These are phyloP conservation scores for Plenodomus tracheiphilus DNA, from an alignment of 2,329 filamentous ascomycete genomes.

Conservation along the genomic window DNA sequence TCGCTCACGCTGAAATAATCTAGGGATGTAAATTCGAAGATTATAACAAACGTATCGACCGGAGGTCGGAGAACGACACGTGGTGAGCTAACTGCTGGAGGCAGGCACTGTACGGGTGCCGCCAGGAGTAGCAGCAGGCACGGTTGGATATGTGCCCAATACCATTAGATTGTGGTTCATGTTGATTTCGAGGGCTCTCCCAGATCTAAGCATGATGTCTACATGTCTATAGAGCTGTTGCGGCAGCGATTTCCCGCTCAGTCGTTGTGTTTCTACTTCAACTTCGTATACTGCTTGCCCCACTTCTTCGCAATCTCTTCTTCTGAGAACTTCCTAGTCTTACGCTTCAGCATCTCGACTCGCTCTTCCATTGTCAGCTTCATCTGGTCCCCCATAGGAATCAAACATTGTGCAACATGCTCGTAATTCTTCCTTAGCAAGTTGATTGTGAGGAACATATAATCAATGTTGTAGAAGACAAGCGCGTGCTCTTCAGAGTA, in stretches of 20 bases:
- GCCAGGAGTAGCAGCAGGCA: too few relatives aligned
- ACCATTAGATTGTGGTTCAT: too few relatives aligned
- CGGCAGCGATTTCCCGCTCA: too few relatives aligned
- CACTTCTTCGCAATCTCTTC: slow-evolving; percentile 67
- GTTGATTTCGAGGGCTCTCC: too few relatives aligned
- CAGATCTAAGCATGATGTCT: too few relatives aligned
- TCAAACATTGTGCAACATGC: slow-evolving; percentile 68
- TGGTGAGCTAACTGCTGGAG: too few relatives aligned
- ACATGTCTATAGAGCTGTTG: too few relatives aligned
- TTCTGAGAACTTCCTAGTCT: slow-evolving; percentile 68
- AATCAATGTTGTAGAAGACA: slow-evolving; percentile 81
- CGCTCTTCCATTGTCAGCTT: slow-evolving; percentile 66
- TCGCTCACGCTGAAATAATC: slow-evolving; percentile 8
- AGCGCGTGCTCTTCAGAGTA: slow-evolving; percentile 71
- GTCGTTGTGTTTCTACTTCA: slow-evolving; percentile 20
- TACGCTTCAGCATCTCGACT: slow-evolving; percentile 63
- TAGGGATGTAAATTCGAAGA: not conserved
- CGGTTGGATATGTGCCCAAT: too few relatives aligned
- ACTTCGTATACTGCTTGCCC: slow-evolving; percentile 38
- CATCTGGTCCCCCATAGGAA: slow-evolving; percentile 75
- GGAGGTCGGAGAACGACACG: too few relatives aligned
- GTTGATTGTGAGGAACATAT: slow-evolving; percentile 72
- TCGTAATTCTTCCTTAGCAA: slow-evolving; percentile 72
- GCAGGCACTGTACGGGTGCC: too few relatives aligned
- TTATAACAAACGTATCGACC: too few relatives aligned